A percentile compares a stretch with the other conserved stretches of the same genome.
These are phyloP conservation scores for Abrus pulchellus DNA, from an alignment of 306 rosid genomes.

Conservation along the genomic window DNA sequence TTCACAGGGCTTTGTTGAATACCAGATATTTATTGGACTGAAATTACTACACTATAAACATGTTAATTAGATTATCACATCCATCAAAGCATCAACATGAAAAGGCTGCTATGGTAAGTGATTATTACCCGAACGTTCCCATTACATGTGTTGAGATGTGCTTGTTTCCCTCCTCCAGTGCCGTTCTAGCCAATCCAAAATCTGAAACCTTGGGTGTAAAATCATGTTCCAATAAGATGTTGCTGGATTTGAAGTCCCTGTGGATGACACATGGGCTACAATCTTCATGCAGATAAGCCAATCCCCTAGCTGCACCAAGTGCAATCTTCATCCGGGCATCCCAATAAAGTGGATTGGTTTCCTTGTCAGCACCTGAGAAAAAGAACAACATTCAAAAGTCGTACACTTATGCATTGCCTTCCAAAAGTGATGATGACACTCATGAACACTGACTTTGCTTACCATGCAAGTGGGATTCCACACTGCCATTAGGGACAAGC, in stretches of 20 bases:
- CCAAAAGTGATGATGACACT: neutral
- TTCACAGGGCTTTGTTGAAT: too few relatives aligned
- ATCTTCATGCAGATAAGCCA: constrained; percentile 94
- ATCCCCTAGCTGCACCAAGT: constrained; percentile 88
- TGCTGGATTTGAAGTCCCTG: constrained; percentile 91
- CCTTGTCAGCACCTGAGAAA: constrained; percentile 76
- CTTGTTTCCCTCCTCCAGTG: constrained; percentile 76
- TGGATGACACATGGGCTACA: constrained; percentile 91
- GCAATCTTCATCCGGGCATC: constrained; percentile 87
- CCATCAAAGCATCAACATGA: constrained; percentile 3
- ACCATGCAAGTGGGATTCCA: constrained; percentile 94
- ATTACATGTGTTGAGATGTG: constrained; percentile 92
- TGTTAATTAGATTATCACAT: constrained; percentile 12
- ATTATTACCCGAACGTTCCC: constrained; percentile 91
- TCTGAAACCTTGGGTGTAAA: constrained; percentile 91
- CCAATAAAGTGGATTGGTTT: constrained; percentile 83
- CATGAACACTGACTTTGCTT: constrained; percentile 39
- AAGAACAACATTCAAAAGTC: constrained; percentile 33
- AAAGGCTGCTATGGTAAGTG: neutral
- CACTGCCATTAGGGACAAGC: constrained; percentile 91
- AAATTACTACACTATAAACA: neutral
- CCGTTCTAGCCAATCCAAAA: constrained; percentile 90
- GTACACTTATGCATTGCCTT: neutral
- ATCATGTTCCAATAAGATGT: constrained; percentile 84
- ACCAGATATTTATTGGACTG: neutral